These are phyloP conservation scores for Pythium sp. DNA, from an alignment of 352 stramenopile species.

Conservation along the genomic window DNA sequence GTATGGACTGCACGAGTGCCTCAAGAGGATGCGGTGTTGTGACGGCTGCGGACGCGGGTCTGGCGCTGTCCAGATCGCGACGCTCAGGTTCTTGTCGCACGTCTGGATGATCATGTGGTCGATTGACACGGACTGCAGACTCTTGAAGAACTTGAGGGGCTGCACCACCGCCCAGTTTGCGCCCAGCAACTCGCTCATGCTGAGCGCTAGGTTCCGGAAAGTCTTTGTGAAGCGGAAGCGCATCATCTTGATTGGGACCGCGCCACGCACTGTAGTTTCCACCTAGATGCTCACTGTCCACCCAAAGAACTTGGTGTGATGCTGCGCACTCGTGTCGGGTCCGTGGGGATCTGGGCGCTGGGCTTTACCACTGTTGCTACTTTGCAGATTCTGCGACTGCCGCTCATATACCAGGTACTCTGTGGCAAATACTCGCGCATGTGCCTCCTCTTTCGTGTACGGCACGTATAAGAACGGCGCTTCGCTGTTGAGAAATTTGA, in stretches of 20 bases:
- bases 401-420: background rate
- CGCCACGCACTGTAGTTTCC: background rate
- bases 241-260: background rate
- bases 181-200: background rate
- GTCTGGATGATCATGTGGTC: background rate
- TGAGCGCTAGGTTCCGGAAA: background rate
- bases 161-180: background rate
- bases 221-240: background rate
- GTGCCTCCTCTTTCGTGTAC: background rate
- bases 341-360: background rate
- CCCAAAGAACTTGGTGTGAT: background rate
- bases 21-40: background rate
- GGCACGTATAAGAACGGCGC: background rate
- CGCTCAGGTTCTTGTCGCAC: background rate
- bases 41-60: background rate
- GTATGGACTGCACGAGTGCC: background rate
- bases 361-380: background rate
- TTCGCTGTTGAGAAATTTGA: background rate
- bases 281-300: background rate
- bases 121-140: background rate
- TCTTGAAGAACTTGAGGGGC: background rate
- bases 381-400: background rate
- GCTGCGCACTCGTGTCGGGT: background rate
- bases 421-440: background rate
- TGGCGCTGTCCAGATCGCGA: background rate